These are phyloP conservation scores for Canavalia gladiata DNA, from an alignment of 306 rosid genomes.

Conservation along the genomic window DNA sequence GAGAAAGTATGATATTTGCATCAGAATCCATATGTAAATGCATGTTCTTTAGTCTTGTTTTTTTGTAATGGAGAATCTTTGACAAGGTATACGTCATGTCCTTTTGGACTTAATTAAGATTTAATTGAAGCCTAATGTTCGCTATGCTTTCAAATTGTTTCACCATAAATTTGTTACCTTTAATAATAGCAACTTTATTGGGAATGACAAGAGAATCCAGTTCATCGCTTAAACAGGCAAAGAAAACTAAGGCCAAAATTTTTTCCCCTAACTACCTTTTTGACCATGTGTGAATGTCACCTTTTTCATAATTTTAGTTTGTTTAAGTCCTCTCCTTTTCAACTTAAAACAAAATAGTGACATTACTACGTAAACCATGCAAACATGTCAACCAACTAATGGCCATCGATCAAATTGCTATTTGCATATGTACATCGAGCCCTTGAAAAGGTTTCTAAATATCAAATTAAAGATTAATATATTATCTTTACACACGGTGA, in stretches of 20 bases:
- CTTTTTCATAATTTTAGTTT: conserved; percentile 39
- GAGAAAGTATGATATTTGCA: conserved; percentile 56
- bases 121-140: conserved; percentile 60
- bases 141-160: conserved; percentile 55
- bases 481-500: conserved; percentile 49
- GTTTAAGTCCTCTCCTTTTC: conserved; percentile 37
- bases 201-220: conserved; percentile 74
- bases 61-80: conserved; percentile 65
- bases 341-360: conserved; percentile 30
- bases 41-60: conserved; percentile 49
- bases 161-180: conserved; percentile 32
- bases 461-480: conserved; percentile 26
- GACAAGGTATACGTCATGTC: conserved; percentile 58
- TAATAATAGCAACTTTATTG: conserved; percentile 49
- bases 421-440: conserved; percentile 57
- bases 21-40: conserved; percentile 69
- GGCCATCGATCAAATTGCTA: conserved; percentile 42
- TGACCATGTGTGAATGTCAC: conserved; percentile 71
- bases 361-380: conserved; percentile 65
- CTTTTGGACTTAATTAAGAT: conserved; percentile 49
- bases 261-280: conserved; percentile 52
- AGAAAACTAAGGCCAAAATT: conserved; percentile 23
- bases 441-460: conserved; percentile 51
- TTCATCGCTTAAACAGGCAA: conserved; percentile 65
- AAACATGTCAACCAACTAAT: conserved; percentile 59